These are phyloP conservation scores for Vitis amurensis DNA, from an alignment of 164 flowering plant genomes.

Conservation along the genomic window DNA sequence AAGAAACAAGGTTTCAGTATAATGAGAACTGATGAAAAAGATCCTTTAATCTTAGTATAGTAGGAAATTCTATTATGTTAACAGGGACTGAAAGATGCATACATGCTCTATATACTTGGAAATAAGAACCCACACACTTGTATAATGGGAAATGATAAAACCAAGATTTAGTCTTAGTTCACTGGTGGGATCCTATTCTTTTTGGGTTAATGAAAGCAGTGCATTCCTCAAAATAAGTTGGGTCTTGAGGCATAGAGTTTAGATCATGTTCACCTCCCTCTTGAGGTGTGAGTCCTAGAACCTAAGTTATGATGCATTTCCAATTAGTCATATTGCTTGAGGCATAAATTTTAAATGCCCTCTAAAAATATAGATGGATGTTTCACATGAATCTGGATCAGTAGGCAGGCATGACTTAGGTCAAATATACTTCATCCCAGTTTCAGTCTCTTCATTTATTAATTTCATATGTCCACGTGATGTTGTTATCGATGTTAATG, in stretches of 20 bases:
- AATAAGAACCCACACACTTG: background rate
- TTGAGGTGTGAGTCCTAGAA: no score
- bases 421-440: slow-evolving; percentile 7
- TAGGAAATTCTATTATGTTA: no score
- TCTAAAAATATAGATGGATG: background rate
- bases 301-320: no score
- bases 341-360: background rate
- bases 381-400: background rate
- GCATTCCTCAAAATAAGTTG: background rate
- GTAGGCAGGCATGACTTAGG: background rate
- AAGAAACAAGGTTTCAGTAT: no score
- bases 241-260: background rate
- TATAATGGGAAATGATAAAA: background rate
- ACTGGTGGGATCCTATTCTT: background rate
- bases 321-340: background rate
- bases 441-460: background rate
- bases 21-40: no score
- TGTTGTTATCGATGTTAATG: slow-evolving; percentile 7
- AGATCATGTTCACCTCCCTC: background rate
- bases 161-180: background rate
- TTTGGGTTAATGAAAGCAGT: background rate
- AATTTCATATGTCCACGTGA: background rate
- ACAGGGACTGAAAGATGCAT: no score
- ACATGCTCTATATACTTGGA: background rate
- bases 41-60: no score